phyloP scores from a whole-genome alignment of 306 rosid species.

The Albizia julibrissin region DNA sequence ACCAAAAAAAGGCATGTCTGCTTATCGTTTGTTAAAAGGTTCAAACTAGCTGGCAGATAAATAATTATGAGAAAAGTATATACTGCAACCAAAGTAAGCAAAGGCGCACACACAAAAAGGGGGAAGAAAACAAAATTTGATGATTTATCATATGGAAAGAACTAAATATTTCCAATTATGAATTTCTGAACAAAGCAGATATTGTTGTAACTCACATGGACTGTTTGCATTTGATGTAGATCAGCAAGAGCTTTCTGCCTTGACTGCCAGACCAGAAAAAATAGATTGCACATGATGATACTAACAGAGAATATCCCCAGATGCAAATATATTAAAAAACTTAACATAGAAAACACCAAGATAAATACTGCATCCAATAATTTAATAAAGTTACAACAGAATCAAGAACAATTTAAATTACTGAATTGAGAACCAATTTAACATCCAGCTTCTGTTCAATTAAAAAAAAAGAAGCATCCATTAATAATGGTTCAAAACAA shows the following conservation, averaged over 20 bases:
- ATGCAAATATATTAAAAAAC: conserved; percentile 15
- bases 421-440: neutral
- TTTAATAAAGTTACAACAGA: neutral
- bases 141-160: neutral
- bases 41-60: no score
- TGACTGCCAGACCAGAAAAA: conserved; percentile 57
- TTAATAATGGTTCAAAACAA: neutral
- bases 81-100: neutral
- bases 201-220: conserved; percentile 57
- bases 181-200: neutral
- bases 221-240: conserved; percentile 85
- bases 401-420: neutral
- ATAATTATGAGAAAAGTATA: neutral
- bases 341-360: neutral
- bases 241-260: conserved; percentile 94
- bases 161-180: neutral
- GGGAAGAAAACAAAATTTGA: neutral
- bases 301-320: conserved; percentile 23
- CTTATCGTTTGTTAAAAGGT: neutral
- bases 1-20: neutral
- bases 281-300: conserved; percentile 17
- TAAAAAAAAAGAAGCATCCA: conserved; percentile 2
- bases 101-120: neutral
- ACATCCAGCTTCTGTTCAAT: neutral
- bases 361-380: conserved; percentile 15